Evolutionary conservation across 2,329 filamentous ascomycete species (phyloP).

Genomic region (Tothia fuscella): DNA sequence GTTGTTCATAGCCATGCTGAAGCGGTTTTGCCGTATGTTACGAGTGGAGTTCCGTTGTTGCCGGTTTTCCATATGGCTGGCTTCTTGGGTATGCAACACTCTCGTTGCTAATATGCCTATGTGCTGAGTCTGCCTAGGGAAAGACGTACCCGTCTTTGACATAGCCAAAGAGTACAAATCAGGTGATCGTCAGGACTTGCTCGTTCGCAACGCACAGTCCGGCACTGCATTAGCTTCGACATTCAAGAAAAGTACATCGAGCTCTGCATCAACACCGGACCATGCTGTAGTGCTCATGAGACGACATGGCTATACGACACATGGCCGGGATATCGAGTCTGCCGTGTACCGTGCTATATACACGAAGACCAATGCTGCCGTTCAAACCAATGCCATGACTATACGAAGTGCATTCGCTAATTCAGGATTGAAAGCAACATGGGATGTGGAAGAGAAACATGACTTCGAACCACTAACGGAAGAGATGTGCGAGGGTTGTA

Average conservation of each 20-base stretch:
- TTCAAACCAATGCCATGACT: constrained; percentile 29
- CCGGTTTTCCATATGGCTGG: constrained; percentile 11
- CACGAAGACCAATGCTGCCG: constrained; percentile 31
- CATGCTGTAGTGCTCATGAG: constrained; percentile 33
- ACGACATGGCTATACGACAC: constrained; percentile 33
- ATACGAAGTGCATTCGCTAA: constrained; percentile 11
- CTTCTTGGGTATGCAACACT: constrained; percentile 2
- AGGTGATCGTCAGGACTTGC: constrained; percentile 20
- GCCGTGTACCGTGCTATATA: constrained; percentile 33
- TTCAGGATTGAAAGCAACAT: constrained; percentile 1
- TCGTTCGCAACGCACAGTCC: constrained; percentile 22
- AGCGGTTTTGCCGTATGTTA: constrained; percentile 8
- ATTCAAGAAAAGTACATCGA: constrained; percentile 15
- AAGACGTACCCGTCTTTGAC: constrained; percentile 22
- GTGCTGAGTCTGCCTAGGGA: background rate
- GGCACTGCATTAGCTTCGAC: constrained; percentile 22
- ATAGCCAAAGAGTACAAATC: constrained; percentile 20
- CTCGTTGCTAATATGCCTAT: no score
- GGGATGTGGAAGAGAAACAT: constrained; percentile 12
- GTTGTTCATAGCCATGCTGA: constrained; percentile 11
- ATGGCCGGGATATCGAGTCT: constrained; percentile 26
- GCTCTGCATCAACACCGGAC: constrained; percentile 11
- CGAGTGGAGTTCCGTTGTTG: constrained; percentile 6
- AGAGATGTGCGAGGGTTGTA: constrained; percentile 13
- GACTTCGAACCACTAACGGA: constrained; percentile 14